phyloP scores from a whole-genome alignment of 305 asterid genomes.

The Nicotiana rustica region DNA sequence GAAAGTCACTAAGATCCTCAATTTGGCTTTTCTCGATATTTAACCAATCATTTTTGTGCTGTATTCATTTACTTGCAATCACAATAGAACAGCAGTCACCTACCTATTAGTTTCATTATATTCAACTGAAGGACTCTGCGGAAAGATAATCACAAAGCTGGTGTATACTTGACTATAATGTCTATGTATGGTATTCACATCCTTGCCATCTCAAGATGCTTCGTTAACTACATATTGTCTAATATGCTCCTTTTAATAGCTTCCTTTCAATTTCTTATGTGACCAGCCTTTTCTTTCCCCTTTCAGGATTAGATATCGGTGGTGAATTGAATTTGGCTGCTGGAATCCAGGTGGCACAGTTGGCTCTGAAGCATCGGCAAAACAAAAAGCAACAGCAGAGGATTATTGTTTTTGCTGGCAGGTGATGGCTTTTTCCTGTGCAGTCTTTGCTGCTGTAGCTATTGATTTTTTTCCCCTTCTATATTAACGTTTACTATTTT shows the following conservation, averaged over 20 bases:
- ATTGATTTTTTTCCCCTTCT: constrained; percentile 17
- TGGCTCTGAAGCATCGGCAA: constrained; percentile 96
- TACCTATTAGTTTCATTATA: neutral
- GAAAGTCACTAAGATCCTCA: neutral
- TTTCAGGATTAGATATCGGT: constrained; percentile 78
- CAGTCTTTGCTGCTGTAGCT: neutral
- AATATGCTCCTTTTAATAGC: neutral
- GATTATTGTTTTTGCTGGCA: constrained; percentile 93
- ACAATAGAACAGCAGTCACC: neutral
- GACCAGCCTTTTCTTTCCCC: constrained; percentile 22
- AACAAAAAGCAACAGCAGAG: constrained; percentile 95
- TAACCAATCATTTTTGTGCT: neutral
- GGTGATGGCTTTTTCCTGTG: constrained; percentile 52
- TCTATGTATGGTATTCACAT: neutral
- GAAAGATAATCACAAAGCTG: constrained; percentile 4
- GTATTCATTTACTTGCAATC: constrained; percentile 6
- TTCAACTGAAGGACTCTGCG: constrained; percentile 2
- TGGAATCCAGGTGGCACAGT: constrained; percentile 94
- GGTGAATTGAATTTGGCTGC: constrained; percentile 93
- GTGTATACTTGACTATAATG: constrained; percentile 16
- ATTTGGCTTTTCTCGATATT: neutral
- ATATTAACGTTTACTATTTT: constrained; percentile 18
- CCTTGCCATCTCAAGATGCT: constrained; percentile 21
- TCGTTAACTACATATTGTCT: constrained; percentile 4
- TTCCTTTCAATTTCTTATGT: constrained; percentile 10